Evolutionary conservation across 495 filamentous ascomycete species (phyloP), one percentile per base, ranked within the genome.

Genomic region (Aspergillus nanangensis): DNA sequence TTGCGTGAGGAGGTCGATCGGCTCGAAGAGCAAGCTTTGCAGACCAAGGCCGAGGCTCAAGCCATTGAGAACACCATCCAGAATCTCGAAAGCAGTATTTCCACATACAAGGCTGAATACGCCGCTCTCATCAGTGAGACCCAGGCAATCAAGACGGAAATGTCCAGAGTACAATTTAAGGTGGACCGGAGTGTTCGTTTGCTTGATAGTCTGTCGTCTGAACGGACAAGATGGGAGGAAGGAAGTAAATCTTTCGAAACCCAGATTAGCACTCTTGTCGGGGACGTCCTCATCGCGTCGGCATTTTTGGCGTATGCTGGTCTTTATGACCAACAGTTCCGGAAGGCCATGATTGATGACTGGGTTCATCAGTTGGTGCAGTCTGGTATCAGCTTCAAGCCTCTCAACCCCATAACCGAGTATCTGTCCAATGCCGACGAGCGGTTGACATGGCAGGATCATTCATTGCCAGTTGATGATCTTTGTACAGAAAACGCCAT

Each of bases 401-500:
- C 83, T 47, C 88, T 88, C 58, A 97, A 97, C 58, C 90, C 93
- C 5, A 78, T 97, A 25, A 96, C 93, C 0, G 93, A 97, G 61
- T 97, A 96, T 60, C 77, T 99, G 25, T 99, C 93, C 5, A 95
- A 91, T 39, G 93, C 93, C 7, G 93, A 99, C 60, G 91, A 97
- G 67, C 80, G 94, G 48, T 78, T 97, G 29, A 78, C 82, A 35
- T 99, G 93, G 93, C 94, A 97, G 70, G 83, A 86, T 44, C 84
- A 96, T 62, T 85, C 86, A n/a, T 72, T 99, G 21, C 93, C 93
- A 8, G 94, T 96, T n/a, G 93, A 99, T 58, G 94, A 99, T 58
- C 80, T 99, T 22, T 97, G 94, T 72, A 99, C 93, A 0, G 93
- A 99, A 61, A 99, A 99, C 57, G 93, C 93, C 41, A 96, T 99